Conservation (phyloP, 164 flowering plant genomes). For the Tetrastigma voinierianum region DNA sequence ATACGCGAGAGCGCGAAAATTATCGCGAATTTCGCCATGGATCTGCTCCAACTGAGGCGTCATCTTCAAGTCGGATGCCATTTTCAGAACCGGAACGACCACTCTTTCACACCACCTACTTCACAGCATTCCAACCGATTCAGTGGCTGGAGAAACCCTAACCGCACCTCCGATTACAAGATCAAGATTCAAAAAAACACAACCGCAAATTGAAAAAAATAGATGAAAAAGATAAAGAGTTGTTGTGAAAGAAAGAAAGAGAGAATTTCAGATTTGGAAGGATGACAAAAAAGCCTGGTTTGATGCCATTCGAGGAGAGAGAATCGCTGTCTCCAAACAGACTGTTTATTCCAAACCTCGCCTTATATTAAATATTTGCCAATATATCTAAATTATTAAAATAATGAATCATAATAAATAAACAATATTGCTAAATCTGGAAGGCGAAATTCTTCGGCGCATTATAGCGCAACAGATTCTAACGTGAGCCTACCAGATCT, state of each 20-base stretch:
- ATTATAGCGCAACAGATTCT: too few species aligned
- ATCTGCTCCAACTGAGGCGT: slow-evolving; percentile 85
- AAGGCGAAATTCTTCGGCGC: too few species aligned
- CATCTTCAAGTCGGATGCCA: slow-evolving; percentile 40
- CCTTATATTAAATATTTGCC: too few species aligned
- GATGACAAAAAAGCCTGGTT: background rate
- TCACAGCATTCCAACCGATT: too few species aligned
- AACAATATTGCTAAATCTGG: too few species aligned
- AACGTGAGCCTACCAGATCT: too few species aligned
- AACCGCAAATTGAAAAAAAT: background rate
- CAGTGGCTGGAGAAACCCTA: background rate
- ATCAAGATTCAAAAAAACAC: background rate
- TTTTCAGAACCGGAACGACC: slow-evolving; percentile 10
- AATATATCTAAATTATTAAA: too few species aligned
- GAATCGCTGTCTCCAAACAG: background rate
- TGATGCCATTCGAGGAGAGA: background rate
- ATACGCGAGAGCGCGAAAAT: slow-evolving; percentile 72
- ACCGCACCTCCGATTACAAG: background rate
- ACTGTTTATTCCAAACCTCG: too few species aligned
- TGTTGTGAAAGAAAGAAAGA: too few species aligned
- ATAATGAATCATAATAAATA: too few species aligned
- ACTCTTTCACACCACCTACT: slow-evolving; percentile 7
- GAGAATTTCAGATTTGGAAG: background rate
- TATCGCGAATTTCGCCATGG: slow-evolving; percentile 90
- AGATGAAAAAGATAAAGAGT: background rate